Conservation (phyloP, 495 filamentous ascomycete genomes). For the Copromyces sp. region DNA sequence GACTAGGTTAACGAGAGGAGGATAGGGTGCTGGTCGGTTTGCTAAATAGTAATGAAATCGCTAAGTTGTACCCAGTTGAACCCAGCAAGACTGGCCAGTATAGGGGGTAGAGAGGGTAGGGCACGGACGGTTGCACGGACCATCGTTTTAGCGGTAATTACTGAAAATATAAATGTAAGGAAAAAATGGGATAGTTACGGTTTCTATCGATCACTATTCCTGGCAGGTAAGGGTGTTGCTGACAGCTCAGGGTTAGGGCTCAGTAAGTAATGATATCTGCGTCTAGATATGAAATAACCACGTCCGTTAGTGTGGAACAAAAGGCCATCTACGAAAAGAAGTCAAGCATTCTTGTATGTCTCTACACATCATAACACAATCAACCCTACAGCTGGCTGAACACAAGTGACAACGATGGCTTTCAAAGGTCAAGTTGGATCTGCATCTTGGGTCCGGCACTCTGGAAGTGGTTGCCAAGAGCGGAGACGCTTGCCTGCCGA, state of each 20-base stretch:
- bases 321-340: neutral
- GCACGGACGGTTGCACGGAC: too few species aligned
- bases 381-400: neutral
- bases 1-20: too few species aligned
- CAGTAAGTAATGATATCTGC: neutral
- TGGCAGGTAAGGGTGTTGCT: neutral
- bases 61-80: too few species aligned
- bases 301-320: neutral
- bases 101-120: too few species aligned
- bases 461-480: neutral
- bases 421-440: neutral
- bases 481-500: neutral
- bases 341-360: neutral
- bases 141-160: too few species aligned
- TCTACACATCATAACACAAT: neutral
- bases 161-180: too few species aligned
- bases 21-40: too few species aligned
- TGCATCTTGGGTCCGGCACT: neutral
- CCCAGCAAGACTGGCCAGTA: too few species aligned
- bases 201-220: too few species aligned
- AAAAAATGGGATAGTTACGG: too few species aligned
- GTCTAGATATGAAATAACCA: neutral
- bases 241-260: neutral
- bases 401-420: neutral
- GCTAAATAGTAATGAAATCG: too few species aligned